phyloP scores from a whole-genome alignment of 495 filamentous ascomycete species.

The Aspergillus egyptiacus region DNA sequence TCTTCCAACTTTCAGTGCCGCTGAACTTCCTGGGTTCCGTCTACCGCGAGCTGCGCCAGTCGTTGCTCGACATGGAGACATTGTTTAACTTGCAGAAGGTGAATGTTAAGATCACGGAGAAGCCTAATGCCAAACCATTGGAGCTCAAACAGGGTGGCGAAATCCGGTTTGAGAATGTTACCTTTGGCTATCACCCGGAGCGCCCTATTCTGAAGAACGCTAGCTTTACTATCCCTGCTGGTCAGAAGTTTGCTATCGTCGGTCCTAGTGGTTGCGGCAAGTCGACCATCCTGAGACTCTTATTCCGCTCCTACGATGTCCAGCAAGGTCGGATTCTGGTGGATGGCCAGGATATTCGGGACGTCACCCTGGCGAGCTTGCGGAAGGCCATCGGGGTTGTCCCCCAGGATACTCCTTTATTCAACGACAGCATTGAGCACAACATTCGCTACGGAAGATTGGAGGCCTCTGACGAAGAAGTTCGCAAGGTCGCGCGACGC shows the following conservation, averaged over 20 bases:
- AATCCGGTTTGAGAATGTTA: conserved; percentile 91
- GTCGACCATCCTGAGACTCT: conserved; percentile 80
- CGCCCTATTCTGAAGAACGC: conserved; percentile 83
- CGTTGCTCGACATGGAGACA: conserved; percentile 95
- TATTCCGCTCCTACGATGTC: conserved; percentile 93
- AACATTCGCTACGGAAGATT: conserved; percentile 95
- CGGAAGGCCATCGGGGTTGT: conserved; percentile 88
- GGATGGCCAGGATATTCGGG: conserved; percentile 86
- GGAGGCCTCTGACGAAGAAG: conserved; percentile 64
- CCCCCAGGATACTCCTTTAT: conserved; percentile 92
- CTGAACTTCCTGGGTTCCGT: conserved; percentile 95
- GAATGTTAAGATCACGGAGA: conserved; percentile 79
- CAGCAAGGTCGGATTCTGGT: conserved; percentile 83
- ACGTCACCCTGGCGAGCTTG: conserved; percentile 75
- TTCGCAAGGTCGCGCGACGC: conserved; percentile 67
- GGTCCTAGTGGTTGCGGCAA: conserved; percentile 95
- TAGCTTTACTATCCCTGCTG: conserved; percentile 83
- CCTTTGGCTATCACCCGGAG: conserved; percentile 84
- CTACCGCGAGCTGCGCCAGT: conserved; percentile 92
- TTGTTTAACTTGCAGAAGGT: conserved; percentile 99
- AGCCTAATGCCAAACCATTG: conserved; percentile 64
- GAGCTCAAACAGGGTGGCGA: conserved; percentile 71
- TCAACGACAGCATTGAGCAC: conserved; percentile 91
- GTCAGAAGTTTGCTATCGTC: conserved; percentile 92
- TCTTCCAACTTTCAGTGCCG: conserved; percentile 94